Conservation (phyloP, 805 yeast genomes). For the Helenozyma baotianmanensis region DNA sequence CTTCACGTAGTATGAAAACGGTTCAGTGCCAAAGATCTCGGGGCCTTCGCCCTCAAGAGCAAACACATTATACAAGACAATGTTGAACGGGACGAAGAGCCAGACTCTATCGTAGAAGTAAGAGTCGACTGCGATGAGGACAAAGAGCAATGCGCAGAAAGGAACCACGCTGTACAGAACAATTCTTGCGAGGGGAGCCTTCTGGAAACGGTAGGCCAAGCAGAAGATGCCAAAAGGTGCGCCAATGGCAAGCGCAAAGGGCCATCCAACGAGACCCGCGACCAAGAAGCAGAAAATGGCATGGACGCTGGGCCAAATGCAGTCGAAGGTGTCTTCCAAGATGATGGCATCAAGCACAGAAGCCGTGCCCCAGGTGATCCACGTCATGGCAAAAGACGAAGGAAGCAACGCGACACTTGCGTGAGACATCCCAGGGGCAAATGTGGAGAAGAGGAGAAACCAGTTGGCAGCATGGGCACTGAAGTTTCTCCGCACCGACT, state of each 20-base stretch:
- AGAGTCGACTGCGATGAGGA: slow-evolving; percentile 49
- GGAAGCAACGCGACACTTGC: slow-evolving; percentile 86
- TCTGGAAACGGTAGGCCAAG: slow-evolving; percentile 9
- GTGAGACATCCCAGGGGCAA: slow-evolving; percentile 82
- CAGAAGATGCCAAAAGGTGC: slow-evolving; percentile 51
- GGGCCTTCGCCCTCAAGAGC: slow-evolving; percentile 77
- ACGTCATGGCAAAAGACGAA: slow-evolving; percentile 62
- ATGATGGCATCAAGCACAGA: slow-evolving; percentile 25
- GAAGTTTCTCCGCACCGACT: slow-evolving; percentile 33
- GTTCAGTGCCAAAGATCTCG: slow-evolving; percentile 84
- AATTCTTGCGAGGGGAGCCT: slow-evolving; percentile 9
- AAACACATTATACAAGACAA: slow-evolving; percentile 73
- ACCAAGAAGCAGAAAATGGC: slow-evolving; percentile 39
- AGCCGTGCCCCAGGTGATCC: slow-evolving; percentile 43
- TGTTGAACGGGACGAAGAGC: slow-evolving; percentile 74
- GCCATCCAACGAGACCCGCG: slow-evolving; percentile 92
- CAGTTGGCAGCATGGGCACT: slow-evolving; percentile 44
- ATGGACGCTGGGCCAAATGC: slow-evolving; percentile 8
- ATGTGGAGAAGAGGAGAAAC: slow-evolving; percentile 58
- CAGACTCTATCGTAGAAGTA: slow-evolving; percentile 50
- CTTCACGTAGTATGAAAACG: slow-evolving; percentile 62
- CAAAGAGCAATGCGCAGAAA: slow-evolving; percentile 17
- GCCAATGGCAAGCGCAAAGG: slow-evolving; percentile 66
- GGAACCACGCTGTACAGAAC: slow-evolving; percentile 6
- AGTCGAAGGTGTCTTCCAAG: slow-evolving; percentile 1